Base-by-base conservation (phyloP, 164 flowering plant genomes). In the Stephania yunnanensis region DNA sequence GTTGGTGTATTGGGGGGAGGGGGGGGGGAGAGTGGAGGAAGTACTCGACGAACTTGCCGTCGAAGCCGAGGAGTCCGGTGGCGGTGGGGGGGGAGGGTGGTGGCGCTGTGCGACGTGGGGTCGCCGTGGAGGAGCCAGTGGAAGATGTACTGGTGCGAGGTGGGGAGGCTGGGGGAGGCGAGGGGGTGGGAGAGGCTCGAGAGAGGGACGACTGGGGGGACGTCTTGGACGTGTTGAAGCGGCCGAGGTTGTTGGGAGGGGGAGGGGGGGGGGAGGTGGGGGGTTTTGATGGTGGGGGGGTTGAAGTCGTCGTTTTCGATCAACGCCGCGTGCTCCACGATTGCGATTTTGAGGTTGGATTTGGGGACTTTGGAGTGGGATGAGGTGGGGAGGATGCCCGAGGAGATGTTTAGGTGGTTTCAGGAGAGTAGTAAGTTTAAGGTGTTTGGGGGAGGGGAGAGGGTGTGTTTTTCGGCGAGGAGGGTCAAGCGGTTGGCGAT, bases 11-110 rank as follows among this genome's bases (percentile, higher is more conserved):
- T 25, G 25, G 25, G 25, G 25, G 0, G 25, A 81, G 90, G 10
- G 84, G 75, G 7, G 46, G 79, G 0, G 78, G 78, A 53, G 79
- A 74, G 25, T 94, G 98, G 99, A 73, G 81, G 19, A 95, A 87
- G 36, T 91, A 89, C 72, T 87, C 97, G 6, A 89, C 99, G 6
- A 90, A 91, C 74, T 79, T 95, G 46, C 89, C 92, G 0, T 86
- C 99, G 0, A 95, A 95, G 74, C 98, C 99, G 1, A 78, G 99
- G 3, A 93, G 99, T 75, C 99, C 97, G n/a, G 82, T 91, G 82
- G 90, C 0, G 55, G 73, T 0, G 87, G 83, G 70, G 78, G 19
- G 6, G 63, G n/a, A 55, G 87, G 2, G 81, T 90, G 0, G 89
- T 82, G 66, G 89, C 96, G 0, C 77, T 95, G 0, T 95, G 95